phyloP scores from a whole-genome alignment of 2,329 filamentous ascomycete species.

The Juglanconis sp. region DNA sequence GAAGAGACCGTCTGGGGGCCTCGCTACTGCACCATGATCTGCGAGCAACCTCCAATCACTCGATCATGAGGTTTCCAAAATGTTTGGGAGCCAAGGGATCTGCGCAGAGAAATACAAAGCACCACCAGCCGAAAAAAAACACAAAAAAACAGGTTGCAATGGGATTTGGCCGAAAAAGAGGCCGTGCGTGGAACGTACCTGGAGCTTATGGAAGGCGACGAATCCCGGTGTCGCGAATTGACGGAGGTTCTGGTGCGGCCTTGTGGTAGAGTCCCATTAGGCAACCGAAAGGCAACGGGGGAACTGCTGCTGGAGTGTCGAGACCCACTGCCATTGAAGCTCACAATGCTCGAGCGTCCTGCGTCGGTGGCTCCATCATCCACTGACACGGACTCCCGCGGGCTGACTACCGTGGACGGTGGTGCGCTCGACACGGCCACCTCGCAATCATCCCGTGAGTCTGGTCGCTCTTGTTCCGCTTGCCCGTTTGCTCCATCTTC shows the following conservation, averaged over 20 bases:
- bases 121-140: background rate
- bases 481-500: background rate
- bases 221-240: slow-evolving; percentile 12
- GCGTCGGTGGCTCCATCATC: slow-evolving; percentile 8
- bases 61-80: background rate
- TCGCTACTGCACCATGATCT: background rate
- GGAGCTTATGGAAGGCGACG: slow-evolving; percentile 2
- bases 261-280: slow-evolving; percentile 7
- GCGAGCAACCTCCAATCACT: slow-evolving; percentile 1
- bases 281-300: background rate
- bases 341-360: slow-evolving; percentile 10
- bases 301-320: slow-evolving; percentile 6
- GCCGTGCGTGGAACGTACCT: slow-evolving; percentile 10
- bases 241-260: slow-evolving; percentile 5
- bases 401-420: slow-evolving; percentile 10
- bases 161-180: background rate
- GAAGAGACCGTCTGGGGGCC: background rate
- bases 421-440: slow-evolving; percentile 11
- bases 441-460: slow-evolving; percentile 9
- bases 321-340: slow-evolving; percentile 13
- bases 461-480: background rate
- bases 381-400: slow-evolving; percentile 9
- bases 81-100: background rate
- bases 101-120: background rate
- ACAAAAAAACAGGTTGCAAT: background rate